A percentile compares a stretch with the other conserved stretches of the same genome.
Evolutionary conservation across 1,284 basidiomycete genomes (phyloP).

Genomic region (Rhodotorula glutinis): DNA sequence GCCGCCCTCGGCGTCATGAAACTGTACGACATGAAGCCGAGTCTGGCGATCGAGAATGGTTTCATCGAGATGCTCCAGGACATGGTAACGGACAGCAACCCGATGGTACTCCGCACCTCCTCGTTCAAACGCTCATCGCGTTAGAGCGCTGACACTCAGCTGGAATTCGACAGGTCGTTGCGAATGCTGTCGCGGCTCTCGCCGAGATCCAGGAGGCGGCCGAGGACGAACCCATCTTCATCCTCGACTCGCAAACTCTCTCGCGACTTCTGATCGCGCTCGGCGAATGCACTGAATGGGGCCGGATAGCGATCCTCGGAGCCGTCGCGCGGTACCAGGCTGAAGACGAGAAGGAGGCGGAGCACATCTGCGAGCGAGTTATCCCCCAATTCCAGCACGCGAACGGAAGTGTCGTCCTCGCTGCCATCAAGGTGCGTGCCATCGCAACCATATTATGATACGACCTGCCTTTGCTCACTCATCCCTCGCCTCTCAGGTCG

Average conservation of each 20-base stretch:
- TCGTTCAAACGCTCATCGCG: background rate
- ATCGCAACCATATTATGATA: too few relatives aligned
- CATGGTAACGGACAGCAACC: conserved; percentile 91
- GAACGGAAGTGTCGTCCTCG: conserved; percentile 90
- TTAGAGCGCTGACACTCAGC: accelerated
- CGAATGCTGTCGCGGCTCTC: conserved; percentile 89
- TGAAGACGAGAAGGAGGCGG: conserved; percentile 85
- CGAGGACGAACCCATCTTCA: conserved; percentile 61
- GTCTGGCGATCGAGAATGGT: conserved; percentile 89
- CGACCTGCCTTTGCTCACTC: background rate
- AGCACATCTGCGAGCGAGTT: conserved; percentile 97
- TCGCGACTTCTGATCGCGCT: conserved; percentile 90
- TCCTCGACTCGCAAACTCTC: conserved; percentile 74
- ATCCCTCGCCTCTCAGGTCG: conserved; percentile 59
- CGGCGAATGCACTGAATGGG: conserved; percentile 99
- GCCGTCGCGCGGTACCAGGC: conserved; percentile 80
- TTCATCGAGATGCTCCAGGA: conserved; percentile 85
- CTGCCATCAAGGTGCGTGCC: conserved; percentile 76
- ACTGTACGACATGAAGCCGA: conserved; percentile 93
- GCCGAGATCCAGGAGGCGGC: conserved; percentile 76
- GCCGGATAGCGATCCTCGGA: conserved; percentile 85
- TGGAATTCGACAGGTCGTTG: conserved; percentile 67
- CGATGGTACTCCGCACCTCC: conserved; percentile 66
- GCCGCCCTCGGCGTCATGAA: conserved; percentile 93
- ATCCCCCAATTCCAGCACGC: conserved; percentile 98